A percentile compares a stretch with the other conserved stretches of the same genome.
Evolutionary conservation across 305 asterid genomes (phyloP).

Genomic region (Solanum hybrid): DNA sequence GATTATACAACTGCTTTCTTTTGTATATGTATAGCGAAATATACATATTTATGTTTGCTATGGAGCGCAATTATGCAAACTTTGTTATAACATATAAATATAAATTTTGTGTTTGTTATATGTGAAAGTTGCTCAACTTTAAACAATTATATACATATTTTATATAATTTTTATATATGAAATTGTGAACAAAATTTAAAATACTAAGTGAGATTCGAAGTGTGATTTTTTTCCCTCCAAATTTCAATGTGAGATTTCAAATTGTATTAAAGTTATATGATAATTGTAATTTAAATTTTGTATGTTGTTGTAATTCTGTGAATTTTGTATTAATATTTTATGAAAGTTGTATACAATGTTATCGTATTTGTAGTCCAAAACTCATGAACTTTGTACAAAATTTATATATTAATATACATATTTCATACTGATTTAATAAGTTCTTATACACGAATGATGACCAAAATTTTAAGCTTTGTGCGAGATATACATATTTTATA

Average conservation of each 20-base stretch:
- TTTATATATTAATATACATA: too few relatives aligned
- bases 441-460: not conserved
- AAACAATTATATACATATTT: too few relatives aligned
- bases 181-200: not conserved
- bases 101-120: too few relatives aligned
- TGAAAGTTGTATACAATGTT: not conserved
- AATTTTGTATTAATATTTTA: too few relatives aligned
- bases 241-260: not conserved
- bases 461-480: not conserved
- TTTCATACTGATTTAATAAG: not conserved
- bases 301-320: not conserved
- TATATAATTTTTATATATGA: too few relatives aligned
- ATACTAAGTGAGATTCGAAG: not conserved
- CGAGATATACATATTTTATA: not conserved
- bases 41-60: too few relatives aligned
- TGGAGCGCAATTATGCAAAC: too few relatives aligned
- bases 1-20: too few relatives aligned
- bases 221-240: not conserved
- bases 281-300: not conserved
- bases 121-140: too few relatives aligned
- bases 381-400: not conserved
- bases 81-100: too few relatives aligned
- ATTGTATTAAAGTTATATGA: not conserved
- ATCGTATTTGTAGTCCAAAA: not conserved
- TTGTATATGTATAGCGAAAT: too few relatives aligned